These are phyloP conservation scores for Eutypella sp. DNA, from an alignment of 2,329 filamentous ascomycete genomes.

Conservation along the genomic window DNA sequence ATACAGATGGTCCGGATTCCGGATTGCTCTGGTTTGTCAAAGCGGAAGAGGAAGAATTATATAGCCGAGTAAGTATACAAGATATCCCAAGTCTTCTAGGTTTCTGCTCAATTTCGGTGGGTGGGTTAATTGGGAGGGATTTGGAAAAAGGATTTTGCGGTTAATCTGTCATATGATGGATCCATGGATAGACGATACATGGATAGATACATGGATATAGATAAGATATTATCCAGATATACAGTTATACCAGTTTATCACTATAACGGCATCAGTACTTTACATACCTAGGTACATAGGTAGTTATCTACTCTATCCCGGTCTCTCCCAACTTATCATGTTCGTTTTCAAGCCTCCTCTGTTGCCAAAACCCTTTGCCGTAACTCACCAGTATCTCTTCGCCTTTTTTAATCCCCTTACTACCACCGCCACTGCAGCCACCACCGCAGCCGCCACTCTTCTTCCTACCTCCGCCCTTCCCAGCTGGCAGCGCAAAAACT, in stretches of 20 bases:
- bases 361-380: constrained; percentile 62
- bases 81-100: too few relatives aligned
- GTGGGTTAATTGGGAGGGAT: neutral
- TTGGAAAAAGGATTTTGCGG: neutral
- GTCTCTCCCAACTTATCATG: constrained; percentile 1
- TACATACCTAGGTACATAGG: neutral
- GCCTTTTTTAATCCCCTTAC: constrained; percentile 46
- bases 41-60: constrained; percentile 26
- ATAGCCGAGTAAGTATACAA: too few relatives aligned
- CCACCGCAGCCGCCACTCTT: too few relatives aligned
- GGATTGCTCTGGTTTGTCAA: constrained; percentile 12
- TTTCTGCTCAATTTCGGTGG: neutral
- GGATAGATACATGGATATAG: neutral
- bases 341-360: constrained; percentile 34
- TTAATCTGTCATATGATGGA: neutral
- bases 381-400: constrained; percentile 64
- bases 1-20: constrained; percentile 21
- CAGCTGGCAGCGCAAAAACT: constrained; percentile 48
- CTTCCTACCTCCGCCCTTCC: constrained; percentile 29
- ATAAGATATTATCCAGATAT: neutral
- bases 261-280: too few relatives aligned
- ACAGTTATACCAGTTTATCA: too few relatives aligned
- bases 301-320: neutral
- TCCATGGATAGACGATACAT: neutral
- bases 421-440: too few relatives aligned